Percentiles rank a stretch among this genome's conserved stretches.
These are phyloP conservation scores for Aspergillus calidoustus DNA, from an alignment of 2,329 filamentous ascomycete genomes.

Conservation along the genomic window DNA sequence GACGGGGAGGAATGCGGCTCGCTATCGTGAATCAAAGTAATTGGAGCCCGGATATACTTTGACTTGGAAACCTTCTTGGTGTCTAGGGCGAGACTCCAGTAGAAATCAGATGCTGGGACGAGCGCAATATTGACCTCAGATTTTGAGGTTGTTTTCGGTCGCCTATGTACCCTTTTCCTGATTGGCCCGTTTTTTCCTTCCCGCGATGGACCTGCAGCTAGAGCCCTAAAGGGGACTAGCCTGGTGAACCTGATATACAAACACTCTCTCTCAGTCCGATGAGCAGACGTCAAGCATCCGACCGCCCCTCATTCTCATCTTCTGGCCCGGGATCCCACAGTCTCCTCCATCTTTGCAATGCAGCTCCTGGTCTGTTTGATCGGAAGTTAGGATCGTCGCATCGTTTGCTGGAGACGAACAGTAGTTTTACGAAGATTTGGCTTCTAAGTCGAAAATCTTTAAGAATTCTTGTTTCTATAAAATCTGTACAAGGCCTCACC, in stretches of 20 bases:
- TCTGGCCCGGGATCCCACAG: background rate
- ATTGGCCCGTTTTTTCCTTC: conserved; percentile 12
- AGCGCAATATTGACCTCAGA: background rate
- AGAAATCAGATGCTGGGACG: background rate
- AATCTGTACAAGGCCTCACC: background rate
- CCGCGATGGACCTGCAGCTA: conserved; percentile 19
- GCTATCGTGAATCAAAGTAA: background rate
- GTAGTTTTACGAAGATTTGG: background rate
- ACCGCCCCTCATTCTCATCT: background rate
- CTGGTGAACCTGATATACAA: background rate
- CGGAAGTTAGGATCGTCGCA: background rate
- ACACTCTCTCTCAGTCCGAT: background rate
- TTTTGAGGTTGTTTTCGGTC: conserved; percentile 14
- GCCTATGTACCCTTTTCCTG: background rate
- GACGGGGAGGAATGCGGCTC: background rate
- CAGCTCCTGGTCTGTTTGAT: background rate
- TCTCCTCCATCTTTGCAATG: background rate
- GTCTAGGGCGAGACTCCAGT: background rate
- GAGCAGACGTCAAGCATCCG: background rate
- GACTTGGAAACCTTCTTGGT: background rate
- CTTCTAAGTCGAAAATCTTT: background rate
- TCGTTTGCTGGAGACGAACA: background rate
- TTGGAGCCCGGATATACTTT: background rate
- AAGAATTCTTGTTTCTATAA: background rate
- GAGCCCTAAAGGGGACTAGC: conserved; percentile 13